Base-by-base conservation (phyloP, 2,329 filamentous ascomycete species). In the Ceratocystis lukuohia region DNA sequence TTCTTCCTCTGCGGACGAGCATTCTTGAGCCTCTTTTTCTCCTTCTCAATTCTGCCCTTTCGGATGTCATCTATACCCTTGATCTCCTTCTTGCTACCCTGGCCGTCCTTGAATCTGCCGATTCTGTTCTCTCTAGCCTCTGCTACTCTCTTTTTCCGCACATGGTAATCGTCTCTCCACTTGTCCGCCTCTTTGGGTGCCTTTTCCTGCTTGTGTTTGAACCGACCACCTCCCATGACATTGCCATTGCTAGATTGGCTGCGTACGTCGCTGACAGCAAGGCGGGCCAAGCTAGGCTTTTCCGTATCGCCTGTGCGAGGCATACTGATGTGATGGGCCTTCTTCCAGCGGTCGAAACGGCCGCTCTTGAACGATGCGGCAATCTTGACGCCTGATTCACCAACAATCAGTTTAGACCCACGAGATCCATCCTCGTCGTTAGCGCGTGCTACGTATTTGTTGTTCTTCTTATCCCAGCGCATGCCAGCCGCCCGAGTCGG, bases 401-500 rank as follows among this genome's bases (percentile, higher is more conserved):
- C 92, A 69, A 84, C 83, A 66, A 96, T 87, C 78, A 96, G 87
- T 73, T 82, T 83, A 68, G 77, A 75, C 61, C 83, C 82, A 73
- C 86, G 87, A 71, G 80, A 95, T 48, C 94, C 94, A 77, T 99
- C 95, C 71, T 96, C 89, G 77, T 99, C 94, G 80, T 99, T 97
- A 71, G 86, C 86, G 45, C 89, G 85, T 12, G 89, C 81, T 45
- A 99, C 93, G 77, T 97, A 99, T 77, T 96, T 97, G 77, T 89
- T 95, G 72, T 86, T 84, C 76, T 96, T 96, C 79, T 95, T 93
- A 79, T 99, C 94, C 94, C 94, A 99, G 70, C 94, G 88, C 86
- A 96, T 87, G 20, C 67, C 63, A 48, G 67, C 66, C 62, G 86
- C 77, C 71, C 86, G 88, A 61, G 86, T 83, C 2, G 91, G 85